Percentiles rank a stretch among this genome's conserved stretches.
Conservation (phyloP, 495 filamentous ascomycete genomes). For the Saxispiralis lemnorum region DNA sequence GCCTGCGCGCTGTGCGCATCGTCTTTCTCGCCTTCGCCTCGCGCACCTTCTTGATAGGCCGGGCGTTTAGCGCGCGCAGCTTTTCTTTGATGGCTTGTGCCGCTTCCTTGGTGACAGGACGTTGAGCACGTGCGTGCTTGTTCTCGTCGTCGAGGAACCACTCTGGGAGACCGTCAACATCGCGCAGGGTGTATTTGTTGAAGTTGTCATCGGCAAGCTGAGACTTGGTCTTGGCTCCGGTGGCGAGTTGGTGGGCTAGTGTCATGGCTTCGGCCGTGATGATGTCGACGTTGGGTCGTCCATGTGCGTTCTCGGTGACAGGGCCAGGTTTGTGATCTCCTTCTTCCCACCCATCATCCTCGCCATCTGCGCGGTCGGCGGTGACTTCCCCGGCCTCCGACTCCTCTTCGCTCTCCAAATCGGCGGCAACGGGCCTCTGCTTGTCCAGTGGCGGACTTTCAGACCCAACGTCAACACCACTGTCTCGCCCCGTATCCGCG, state of each 20-base stretch:
- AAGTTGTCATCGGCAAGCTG: slow-evolving; percentile 80
- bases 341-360: slow-evolving; percentile 51
- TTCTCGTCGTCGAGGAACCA: slow-evolving; percentile 95
- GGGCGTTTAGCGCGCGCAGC: slow-evolving; percentile 77
- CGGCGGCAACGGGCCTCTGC: neutral
- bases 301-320: slow-evolving; percentile 17
- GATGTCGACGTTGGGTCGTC: slow-evolving; percentile 72
- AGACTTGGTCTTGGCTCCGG: slow-evolving; percentile 56
- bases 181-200: slow-evolving; percentile 81
- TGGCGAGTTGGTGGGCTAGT: slow-evolving; percentile 80
- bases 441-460: slow-evolving; percentile 13
- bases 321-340: slow-evolving; percentile 35
- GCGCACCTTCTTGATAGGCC: slow-evolving; percentile 97
- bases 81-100: slow-evolving; percentile 93
- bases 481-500: slow-evolving; percentile 21
- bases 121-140: slow-evolving; percentile 64
- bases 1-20: slow-evolving; percentile 71
- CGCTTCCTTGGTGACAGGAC: slow-evolving; percentile 75
- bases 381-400: slow-evolving; percentile 23
- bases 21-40: slow-evolving; percentile 94
- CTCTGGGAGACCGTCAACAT: slow-evolving; percentile 81
- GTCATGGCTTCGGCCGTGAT: slow-evolving; percentile 98
- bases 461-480: slow-evolving; percentile 33
- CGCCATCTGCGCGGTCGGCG: slow-evolving; percentile 34
- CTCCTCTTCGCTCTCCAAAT: neutral